Evolutionary conservation across 306 rosid genomes (phyloP), one percentile per base, ranked within the genome.

Genomic region (Inga leiocalycina): DNA sequence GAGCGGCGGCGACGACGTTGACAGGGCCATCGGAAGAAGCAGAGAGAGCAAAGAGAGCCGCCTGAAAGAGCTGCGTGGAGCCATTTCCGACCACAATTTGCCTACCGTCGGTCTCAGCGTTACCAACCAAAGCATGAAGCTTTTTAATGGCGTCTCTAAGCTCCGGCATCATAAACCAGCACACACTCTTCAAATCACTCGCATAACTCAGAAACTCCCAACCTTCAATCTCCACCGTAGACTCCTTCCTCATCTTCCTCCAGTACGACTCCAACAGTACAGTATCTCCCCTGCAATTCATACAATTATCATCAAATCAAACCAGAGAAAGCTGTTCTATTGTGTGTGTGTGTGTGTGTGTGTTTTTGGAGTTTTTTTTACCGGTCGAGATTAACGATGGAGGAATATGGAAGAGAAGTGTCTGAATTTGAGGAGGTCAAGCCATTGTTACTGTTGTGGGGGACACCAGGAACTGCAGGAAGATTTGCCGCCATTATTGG

Each of bases 31-130:
- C 34, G 17, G 91, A 19, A 13, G 56, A 70, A 27, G 37, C 5
- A 13, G 76, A 71, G 52, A 93, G 94, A 70, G 98, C 98, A 48
- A 80, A 90, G 14, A 95, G 46, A 10, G 88, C 78, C 49, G 97
- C 96, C 30, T 89, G 94, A 41, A 79, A 93, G 48, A 92, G 90
- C 72, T 95, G 98, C 2, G 99, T 90, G 8, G 98, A 82, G 11
- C 97, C 98, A 4, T 84, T 95, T 4, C 99, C 99, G 6, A 91
- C 83, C 11, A 95, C 97, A 9, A 93, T 39, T 52, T 92, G 41
- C 9, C 61, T 85, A 6, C 77, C 91, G 0, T 90, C 79, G 0
- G 89, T 88, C 10, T 79, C 88, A 0, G 93, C 99, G 65, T 95
- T 95, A 0, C 94, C 97, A 1, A 86, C 91, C 70, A 87, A 46